Percentiles rank a stretch among this genome's conserved stretches.
Evolutionary conservation across 331 rosid genomes (phyloP).

Genomic region (Quercus phellos): DNA sequence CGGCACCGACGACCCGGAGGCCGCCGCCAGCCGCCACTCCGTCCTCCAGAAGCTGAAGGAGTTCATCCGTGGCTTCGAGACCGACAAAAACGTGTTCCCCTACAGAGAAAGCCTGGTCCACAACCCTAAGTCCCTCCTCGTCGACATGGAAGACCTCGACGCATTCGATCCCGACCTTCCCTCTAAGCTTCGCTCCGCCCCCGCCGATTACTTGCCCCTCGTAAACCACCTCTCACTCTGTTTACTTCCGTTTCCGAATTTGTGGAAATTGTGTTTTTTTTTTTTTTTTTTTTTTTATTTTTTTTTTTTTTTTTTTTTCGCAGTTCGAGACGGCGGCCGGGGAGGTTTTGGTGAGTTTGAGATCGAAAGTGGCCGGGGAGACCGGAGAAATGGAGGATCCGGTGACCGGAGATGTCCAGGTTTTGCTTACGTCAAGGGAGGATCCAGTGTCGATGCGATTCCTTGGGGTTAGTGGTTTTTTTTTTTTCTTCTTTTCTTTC

Average conservation of each 20-base stretch:
- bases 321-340: conserved; percentile 96
- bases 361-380: conserved; percentile 78
- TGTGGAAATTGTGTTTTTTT: neutral
- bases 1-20: conserved; percentile 34
- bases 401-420: conserved; percentile 74
- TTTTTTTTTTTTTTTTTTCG: neutral
- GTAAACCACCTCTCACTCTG: conserved; percentile 15
- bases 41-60: conserved; percentile 82
- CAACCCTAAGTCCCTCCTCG: conserved; percentile 52
- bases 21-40: conserved; percentile 55
- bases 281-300: neutral
- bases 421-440: conserved; percentile 83
- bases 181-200: conserved; percentile 67
- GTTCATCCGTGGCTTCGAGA: conserved; percentile 83
- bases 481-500: no score
- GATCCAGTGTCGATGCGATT: conserved; percentile 73
- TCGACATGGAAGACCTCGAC: conserved; percentile 71
- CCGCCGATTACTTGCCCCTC: conserved; percentile 81
- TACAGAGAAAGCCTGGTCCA: conserved; percentile 81
- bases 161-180: conserved; percentile 79
- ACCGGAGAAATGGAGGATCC: conserved; percentile 88
- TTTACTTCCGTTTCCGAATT: no score
- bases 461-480: conserved; percentile 61
- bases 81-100: conserved; percentile 61
- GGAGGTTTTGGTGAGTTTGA: conserved; percentile 73